These are phyloP conservation scores for Salix koriyanagi DNA, from an alignment of 345 rosid species.

Conservation along the genomic window DNA sequence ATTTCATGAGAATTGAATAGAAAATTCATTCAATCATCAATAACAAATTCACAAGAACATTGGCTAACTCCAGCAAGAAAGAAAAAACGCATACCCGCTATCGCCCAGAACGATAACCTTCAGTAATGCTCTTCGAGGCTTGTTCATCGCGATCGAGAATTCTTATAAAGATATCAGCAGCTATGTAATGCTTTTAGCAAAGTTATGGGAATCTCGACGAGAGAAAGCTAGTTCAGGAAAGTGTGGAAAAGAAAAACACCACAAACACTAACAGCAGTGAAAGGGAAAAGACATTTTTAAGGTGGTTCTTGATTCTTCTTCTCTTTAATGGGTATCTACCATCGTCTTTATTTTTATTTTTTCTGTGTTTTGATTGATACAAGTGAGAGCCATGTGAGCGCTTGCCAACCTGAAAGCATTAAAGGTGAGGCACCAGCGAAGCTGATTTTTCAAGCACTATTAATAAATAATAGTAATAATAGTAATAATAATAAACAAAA, in stretches of 20 bases:
- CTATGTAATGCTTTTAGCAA: too few species aligned
- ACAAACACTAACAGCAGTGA: not conserved
- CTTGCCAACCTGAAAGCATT: conserved; percentile 29
- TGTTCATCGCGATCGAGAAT: conserved; percentile 27
- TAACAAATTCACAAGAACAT: not conserved
- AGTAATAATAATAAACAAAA: too few species aligned
- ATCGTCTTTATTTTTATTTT: not conserved
- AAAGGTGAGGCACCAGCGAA: conserved; percentile 36
- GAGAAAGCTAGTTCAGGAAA: not conserved
- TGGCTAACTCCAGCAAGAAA: not conserved
- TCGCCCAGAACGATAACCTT: conserved; percentile 89
- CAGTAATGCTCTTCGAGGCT: conserved; percentile 60
- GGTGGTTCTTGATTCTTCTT: conserved; percentile 34
- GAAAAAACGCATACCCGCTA: conserved; percentile 49
- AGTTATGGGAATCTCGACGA: not conserved
- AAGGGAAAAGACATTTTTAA: conserved; percentile 9
- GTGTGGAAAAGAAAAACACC: not conserved
- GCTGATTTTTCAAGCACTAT: conserved; percentile 15
- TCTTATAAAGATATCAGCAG: not conserved
- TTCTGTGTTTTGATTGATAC: conserved; percentile 1
- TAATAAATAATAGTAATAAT: not conserved
- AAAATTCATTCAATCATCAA: not conserved
- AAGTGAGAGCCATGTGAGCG: conserved; percentile 35
- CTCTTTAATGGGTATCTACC: not conserved
- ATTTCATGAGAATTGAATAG: not conserved